Base-by-base conservation (phyloP, 2,329 filamentous ascomycete genomes). In the Decorospora gaudefroyi region DNA sequence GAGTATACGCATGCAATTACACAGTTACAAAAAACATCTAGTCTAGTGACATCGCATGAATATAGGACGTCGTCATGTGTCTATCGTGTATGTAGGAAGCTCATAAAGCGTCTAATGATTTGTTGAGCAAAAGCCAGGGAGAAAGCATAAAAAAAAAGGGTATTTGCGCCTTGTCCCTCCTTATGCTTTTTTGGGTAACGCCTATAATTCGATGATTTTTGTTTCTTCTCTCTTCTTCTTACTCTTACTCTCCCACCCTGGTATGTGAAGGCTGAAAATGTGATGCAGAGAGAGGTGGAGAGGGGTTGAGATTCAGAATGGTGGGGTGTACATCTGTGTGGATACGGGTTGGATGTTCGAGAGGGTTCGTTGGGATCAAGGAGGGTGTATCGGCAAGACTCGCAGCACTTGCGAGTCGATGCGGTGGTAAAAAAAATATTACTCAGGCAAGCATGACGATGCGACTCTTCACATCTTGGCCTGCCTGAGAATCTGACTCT, bases 401-500 rank as follows among this genome's bases (percentile, higher is more conserved):
- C 28, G 40, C 40, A 40, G 40, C 34, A 33, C 40, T 48, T 44
- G 19, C 40, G 23, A 25, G 29, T 19, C 29, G n/a, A 25, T 18
- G 29, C 13, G 13, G 21, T 19, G 21, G n/a, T n/a, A n/a, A n/a
- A n/a, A n/a, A n/a, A n/a, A n/a, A n/a, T n/a, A n/a, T n/a, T n/a
- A 29, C 15, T 6, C 12, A 16, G n/a, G 6, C 5, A 17, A 2
- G 11, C 5, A 12, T 8, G 12, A 9, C 15, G 11, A 16, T 3
- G 11, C 18, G 16, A 1, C 1, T 18, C 15, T n/a, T 57, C 46
- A 69, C 34, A 70, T 59, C 59, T 57, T 62, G 10, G 59, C 64
- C 42, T 69, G 52, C 32, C 59, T 48, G 38, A 68, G 42, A 16
- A 67, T 69, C 52, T 54, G 48, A 41, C 56, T 62, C 12, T 64